Conservation (phyloP, 2,329 filamentous ascomycete genomes). For the Monascus ruber region DNA sequence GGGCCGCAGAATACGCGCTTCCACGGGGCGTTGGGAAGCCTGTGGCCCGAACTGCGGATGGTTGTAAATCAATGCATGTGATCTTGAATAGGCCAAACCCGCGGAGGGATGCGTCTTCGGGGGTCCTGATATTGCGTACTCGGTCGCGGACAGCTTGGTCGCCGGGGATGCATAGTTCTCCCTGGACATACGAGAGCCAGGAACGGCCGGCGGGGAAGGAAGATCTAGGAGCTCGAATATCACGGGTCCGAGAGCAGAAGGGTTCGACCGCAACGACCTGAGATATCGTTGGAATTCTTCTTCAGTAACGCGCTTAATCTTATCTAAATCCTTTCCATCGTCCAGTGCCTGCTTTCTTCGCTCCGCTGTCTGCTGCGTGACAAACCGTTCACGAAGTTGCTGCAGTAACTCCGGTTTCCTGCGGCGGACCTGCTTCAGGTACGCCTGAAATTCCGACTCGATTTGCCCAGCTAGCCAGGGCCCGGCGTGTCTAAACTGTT, state of each 20-base stretch:
- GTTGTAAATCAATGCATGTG: constrained; percentile 44
- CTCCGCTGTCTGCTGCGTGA: constrained; percentile 22
- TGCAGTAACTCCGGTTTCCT: constrained; percentile 29
- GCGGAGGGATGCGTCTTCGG: constrained; percentile 55
- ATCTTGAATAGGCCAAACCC: constrained; percentile 51
- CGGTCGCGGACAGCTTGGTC: constrained; percentile 25
- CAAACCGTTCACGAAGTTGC: constrained; percentile 24
- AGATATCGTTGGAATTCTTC: constrained; percentile 38
- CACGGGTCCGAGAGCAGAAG: constrained; percentile 39
- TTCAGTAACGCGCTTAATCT: constrained; percentile 22
- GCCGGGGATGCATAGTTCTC: constrained; percentile 25
- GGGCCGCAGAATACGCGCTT: constrained; percentile 46
- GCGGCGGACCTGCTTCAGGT: constrained; percentile 35
- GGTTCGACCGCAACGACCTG: constrained; percentile 31
- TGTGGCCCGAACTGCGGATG: constrained; percentile 53
- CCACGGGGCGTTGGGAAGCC: constrained; percentile 38
- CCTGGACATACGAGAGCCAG: constrained; percentile 21
- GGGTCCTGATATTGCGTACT: constrained; percentile 38
- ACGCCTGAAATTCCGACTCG: constrained; percentile 43
- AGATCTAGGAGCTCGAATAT: constrained; percentile 48
- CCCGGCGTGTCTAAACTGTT: constrained; percentile 47
- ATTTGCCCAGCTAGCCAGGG: constrained; percentile 49
- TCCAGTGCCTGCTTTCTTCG: constrained; percentile 29
- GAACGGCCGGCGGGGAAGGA: constrained; percentile 32
- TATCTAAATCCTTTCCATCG: constrained; percentile 25